Evolutionary conservation across 345 rosid genomes (phyloP).

Genomic region (Eucalyptus shirleyi): DNA sequence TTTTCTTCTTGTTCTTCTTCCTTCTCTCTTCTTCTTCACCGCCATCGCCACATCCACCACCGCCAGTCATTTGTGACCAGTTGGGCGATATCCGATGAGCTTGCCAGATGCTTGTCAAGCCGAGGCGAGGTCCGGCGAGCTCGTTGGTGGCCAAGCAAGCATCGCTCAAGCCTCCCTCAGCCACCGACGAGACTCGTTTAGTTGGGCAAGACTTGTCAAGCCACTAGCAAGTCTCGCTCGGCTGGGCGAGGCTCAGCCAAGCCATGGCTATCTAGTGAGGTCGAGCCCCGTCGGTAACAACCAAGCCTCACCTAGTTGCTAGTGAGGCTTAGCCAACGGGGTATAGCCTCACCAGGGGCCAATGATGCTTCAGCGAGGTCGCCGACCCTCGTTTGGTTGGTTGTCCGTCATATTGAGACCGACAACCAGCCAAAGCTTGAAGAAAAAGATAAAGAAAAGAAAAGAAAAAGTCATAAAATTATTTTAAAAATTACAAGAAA

Average conservation of each 20-base stretch:
- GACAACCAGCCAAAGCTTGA: fast-evolving
- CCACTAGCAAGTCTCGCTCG: too few species aligned
- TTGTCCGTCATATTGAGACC: fast-evolving
- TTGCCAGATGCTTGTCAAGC: fast-evolving
- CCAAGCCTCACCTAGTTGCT: fast-evolving
- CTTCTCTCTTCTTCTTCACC: too few species aligned
- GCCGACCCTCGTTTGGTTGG: fast-evolving
- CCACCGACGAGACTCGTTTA: too few species aligned
- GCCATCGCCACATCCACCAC: too few species aligned
- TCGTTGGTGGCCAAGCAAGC: too few species aligned
- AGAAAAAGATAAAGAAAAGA: too few species aligned
- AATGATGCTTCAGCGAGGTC: fast-evolving
- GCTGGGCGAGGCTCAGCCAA: fast-evolving
- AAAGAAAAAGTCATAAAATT: too few species aligned
- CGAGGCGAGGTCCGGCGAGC: fast-evolving
- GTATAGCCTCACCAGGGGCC: fast-evolving
- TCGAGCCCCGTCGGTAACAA: fast-evolving
- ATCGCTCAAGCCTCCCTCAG: fast-evolving
- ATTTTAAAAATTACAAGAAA: too few species aligned
- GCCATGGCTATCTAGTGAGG: too few species aligned
- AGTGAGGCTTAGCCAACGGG: fast-evolving
- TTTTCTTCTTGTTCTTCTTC: too few species aligned
- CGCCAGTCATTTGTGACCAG: fast-evolving
- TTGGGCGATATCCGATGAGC: too few species aligned
- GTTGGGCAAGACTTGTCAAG: too few species aligned